These are phyloP conservation scores for Suhomyces guaymorum DNA, from an alignment of 1,139 yeast genomes.

Conservation along the genomic window DNA sequence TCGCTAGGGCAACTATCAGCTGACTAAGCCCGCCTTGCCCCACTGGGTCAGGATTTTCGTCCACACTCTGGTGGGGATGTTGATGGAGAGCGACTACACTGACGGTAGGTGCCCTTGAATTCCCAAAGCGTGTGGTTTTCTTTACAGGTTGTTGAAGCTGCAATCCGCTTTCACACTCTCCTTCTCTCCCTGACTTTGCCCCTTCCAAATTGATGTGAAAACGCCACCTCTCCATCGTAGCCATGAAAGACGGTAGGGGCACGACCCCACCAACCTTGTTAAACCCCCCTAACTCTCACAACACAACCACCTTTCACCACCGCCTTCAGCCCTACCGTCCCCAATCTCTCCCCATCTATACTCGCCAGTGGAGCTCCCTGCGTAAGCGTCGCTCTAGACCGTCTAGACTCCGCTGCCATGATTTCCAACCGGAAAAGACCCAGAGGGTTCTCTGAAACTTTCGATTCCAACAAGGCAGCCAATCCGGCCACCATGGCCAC, in stretches of 20 bases:
- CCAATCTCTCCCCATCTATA: not conserved
- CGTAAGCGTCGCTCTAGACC: constrained; percentile 9
- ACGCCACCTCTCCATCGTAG: too few species aligned
- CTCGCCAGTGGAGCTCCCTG: too few species aligned
- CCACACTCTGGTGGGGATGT: too few species aligned
- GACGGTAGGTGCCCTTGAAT: too few species aligned
- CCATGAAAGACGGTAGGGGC: too few species aligned
- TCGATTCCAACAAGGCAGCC: constrained; percentile 26
- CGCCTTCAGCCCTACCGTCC: not conserved
- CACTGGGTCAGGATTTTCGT: not conserved
- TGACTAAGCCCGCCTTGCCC: not conserved
- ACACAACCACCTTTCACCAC: constrained; percentile 1
- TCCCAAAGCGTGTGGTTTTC: too few species aligned
- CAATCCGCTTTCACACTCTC: too few species aligned
- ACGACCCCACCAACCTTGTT: too few species aligned
- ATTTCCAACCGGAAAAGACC: constrained; percentile 49
- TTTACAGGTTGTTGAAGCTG: too few species aligned
- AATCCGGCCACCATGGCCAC: constrained; percentile 5
- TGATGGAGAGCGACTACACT: too few species aligned
- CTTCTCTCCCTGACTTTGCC: too few species aligned
- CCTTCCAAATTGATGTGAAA: not conserved
- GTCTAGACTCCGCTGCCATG: constrained; percentile 8
- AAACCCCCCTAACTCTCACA: constrained; percentile 12
- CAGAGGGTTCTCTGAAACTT: constrained; percentile 47
- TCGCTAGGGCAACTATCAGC: constrained; percentile 7